Conservation (phyloP, 176 grass and related monocot species). For the Musa acuminata region DNA sequence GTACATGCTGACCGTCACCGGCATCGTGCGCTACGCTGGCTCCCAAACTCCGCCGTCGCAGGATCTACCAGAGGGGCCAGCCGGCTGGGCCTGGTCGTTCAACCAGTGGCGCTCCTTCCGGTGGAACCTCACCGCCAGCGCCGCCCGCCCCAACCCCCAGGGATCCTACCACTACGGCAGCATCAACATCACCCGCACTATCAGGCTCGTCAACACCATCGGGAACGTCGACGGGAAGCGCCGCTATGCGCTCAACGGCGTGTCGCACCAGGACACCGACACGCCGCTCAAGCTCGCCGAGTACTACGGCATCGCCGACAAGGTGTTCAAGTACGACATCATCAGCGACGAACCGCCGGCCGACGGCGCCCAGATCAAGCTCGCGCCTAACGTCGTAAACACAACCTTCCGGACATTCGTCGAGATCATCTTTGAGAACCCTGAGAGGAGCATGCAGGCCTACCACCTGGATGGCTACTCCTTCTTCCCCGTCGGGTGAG, state of each 20-base stretch:
- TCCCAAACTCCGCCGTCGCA: neutral
- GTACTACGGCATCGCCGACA: conserved; percentile 5
- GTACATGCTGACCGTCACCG: neutral
- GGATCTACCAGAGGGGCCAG: neutral
- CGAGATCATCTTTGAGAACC: conserved; percentile 10
- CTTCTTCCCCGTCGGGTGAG: conserved; percentile 6
- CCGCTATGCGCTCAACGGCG: neutral
- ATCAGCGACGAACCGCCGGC: neutral
- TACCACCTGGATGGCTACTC: conserved; percentile 12
- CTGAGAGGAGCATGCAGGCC: conserved; percentile 3
- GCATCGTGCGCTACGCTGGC: conserved; percentile 2
- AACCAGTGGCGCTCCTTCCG: conserved; percentile 21
- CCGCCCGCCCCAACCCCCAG: conserved; percentile 20
- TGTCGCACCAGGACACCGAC: conserved; percentile 5
- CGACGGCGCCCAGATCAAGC: neutral
- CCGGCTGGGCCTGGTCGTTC: conserved; percentile 13
- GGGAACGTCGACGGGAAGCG: conserved; percentile 3
- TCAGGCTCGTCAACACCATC: neutral
- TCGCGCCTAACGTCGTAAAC: conserved; percentile 5
- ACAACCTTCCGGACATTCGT: conserved; percentile 9
- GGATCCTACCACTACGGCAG: conserved; percentile 15
- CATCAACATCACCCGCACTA: conserved; percentile 17
- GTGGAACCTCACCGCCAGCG: conserved; percentile 18
- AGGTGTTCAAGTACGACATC: conserved; percentile 11
- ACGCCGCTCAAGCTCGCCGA: conserved; percentile 16